Evolutionary conservation across 2,329 filamentous ascomycete genomes (phyloP).

Genomic region (Colletotrichum ledebouriae): DNA sequence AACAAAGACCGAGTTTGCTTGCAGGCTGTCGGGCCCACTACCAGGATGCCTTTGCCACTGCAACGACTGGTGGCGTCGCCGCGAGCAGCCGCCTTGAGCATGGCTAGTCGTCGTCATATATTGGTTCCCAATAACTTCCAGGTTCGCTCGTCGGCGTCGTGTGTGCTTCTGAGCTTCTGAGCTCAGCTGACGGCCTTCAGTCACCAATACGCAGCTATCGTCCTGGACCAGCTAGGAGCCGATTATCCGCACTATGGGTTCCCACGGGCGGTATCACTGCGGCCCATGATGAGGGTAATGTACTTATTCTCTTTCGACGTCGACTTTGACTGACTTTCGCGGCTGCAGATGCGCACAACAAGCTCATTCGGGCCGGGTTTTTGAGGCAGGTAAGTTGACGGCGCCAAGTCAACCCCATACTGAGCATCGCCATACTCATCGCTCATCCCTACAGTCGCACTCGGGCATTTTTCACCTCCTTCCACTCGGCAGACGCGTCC

Average conservation of each 20-base stretch:
- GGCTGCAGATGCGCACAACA: constrained; percentile 70
- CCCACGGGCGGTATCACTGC: constrained; percentile 78
- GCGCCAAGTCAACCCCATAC: neutral
- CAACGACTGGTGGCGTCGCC: no score
- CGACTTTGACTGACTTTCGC: constrained; percentile 43
- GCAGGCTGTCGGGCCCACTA: no score
- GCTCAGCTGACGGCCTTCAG: neutral
- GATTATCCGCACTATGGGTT: constrained; percentile 83
- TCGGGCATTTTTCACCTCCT: constrained; percentile 93
- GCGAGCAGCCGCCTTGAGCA: neutral
- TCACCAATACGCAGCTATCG: constrained; percentile 8
- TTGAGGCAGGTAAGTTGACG: constrained; percentile 73
- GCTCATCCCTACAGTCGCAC: constrained; percentile 72
- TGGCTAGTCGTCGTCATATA: neutral
- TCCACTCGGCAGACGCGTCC: constrained; percentile 87
- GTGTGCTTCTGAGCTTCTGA: neutral
- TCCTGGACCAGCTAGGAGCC: constrained; percentile 44
- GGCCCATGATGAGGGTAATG: constrained; percentile 66
- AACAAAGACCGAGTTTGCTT: no score
- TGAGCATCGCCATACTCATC: neutral
- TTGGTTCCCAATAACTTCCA: neutral
- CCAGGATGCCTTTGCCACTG: no score
- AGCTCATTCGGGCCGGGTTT: constrained; percentile 79
- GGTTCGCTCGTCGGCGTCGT: neutral
- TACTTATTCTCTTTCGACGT: neutral